Conservation (phyloP, 2,329 filamentous ascomycete genomes). For the Podosphaera leucotricha region DNA sequence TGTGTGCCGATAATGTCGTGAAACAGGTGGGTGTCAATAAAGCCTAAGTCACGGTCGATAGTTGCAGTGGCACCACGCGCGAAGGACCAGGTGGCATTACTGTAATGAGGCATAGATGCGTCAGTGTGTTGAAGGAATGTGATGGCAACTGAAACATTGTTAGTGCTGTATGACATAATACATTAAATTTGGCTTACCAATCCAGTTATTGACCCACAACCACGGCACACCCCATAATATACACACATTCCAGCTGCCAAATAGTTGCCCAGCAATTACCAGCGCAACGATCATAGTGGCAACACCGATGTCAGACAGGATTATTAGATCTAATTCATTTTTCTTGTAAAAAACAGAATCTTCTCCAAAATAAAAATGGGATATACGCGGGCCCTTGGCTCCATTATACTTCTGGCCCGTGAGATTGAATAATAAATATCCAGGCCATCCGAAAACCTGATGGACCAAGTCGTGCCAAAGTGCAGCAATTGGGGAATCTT, state of each 20-base stretch:
- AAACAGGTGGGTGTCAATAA: constrained; percentile 39
- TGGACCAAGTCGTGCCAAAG: constrained; percentile 31
- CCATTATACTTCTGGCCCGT: constrained; percentile 13
- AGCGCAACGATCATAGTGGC: constrained; percentile 25
- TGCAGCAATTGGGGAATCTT: constrained; percentile 37
- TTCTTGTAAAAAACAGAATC: constrained; percentile 35
- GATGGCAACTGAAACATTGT: constrained; percentile 31
- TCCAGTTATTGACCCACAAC: constrained; percentile 41
- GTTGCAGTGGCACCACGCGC: constrained; percentile 37
- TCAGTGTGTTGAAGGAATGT: constrained; percentile 56
- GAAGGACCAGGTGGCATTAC: constrained; percentile 34
- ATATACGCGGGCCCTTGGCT: constrained; percentile 12
- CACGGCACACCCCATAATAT: constrained; percentile 41
- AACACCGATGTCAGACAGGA: constrained; percentile 36
- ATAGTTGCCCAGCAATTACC: constrained; percentile 25
- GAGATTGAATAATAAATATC: constrained; percentile 36
- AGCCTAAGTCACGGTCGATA: constrained; percentile 40
- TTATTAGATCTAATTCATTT: constrained; percentile 30
- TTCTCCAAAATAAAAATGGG: constrained; percentile 33
- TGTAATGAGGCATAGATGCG: constrained; percentile 29
- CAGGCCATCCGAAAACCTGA: constrained; percentile 40
- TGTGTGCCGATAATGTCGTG: constrained; percentile 42
- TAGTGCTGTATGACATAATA: constrained; percentile 1
- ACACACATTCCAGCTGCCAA: constrained; percentile 32
- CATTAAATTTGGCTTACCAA: constrained; percentile 23